Evolutionary conservation across 305 asterid species (phyloP).

Genomic region (Solanum hybrid): DNA sequence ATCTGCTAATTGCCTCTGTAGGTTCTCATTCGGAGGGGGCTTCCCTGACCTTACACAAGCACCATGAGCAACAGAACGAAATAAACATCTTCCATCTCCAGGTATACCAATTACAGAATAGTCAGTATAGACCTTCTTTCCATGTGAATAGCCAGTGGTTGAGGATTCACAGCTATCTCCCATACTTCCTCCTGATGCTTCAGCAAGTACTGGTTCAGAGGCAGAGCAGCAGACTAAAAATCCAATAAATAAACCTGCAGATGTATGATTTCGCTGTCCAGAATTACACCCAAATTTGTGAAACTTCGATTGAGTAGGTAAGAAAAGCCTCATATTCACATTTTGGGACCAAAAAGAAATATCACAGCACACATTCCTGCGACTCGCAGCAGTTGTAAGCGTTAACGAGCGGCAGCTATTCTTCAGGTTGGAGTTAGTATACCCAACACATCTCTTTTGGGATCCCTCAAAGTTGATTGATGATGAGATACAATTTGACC

Average conservation of each 20-base stretch:
- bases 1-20: slow-evolving; percentile 56
- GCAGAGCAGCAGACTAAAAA: slow-evolving; percentile 51
- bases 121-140: slow-evolving; percentile 52
- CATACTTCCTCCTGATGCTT: slow-evolving; percentile 28
- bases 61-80: slow-evolving; percentile 69
- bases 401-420: slow-evolving; percentile 26
- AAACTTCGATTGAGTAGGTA: slow-evolving; percentile 25
- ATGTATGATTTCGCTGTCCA: slow-evolving; percentile 26
- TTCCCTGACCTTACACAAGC: slow-evolving; percentile 48
- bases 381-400: slow-evolving; percentile 22
- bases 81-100: slow-evolving; percentile 76
- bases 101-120: slow-evolving; percentile 72
- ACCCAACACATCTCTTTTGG: slow-evolving; percentile 22
- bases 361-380: slow-evolving; percentile 6
- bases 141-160: slow-evolving; percentile 26
- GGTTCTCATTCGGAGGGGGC: slow-evolving; percentile 45
- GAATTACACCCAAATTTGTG: slow-evolving; percentile 11
- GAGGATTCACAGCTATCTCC: slow-evolving; percentile 19
- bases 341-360: slow-evolving; percentile 29
- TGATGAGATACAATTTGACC: slow-evolving; percentile 17
- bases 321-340: slow-evolving; percentile 33
- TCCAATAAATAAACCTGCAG: slow-evolving; percentile 42
- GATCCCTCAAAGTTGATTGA: slow-evolving; percentile 5
- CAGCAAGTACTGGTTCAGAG: slow-evolving; percentile 37
- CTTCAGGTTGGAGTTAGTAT: slow-evolving; percentile 15